phyloP scores from a whole-genome alignment of 129 eudicot genomes.

The Artemisia tridentata region DNA sequence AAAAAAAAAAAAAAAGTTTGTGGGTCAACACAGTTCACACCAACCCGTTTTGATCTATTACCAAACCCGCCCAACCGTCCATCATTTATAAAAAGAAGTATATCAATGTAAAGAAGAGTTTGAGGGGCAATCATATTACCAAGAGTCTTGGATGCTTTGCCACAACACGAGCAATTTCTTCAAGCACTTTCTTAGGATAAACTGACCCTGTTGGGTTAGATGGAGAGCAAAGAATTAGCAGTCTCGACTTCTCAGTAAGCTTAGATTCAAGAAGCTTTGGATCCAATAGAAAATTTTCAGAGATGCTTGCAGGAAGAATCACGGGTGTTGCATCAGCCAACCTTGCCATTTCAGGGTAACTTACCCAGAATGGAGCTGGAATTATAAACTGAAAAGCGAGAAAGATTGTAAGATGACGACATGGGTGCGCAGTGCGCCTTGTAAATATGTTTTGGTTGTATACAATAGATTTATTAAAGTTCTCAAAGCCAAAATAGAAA shows the following conservation, averaged over 20 bases:
- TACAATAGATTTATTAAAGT: too few relatives aligned
- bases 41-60: not conserved
- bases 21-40: not conserved
- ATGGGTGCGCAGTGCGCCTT: not conserved
- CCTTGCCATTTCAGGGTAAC: slow-evolving; percentile 99
- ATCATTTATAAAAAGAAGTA: not conserved
- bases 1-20: not conserved
- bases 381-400: slow-evolving; percentile 58
- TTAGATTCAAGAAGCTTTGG: slow-evolving; percentile 82
- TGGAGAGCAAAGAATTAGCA: slow-evolving; percentile 91
- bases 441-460: too few relatives aligned
- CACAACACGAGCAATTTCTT: slow-evolving; percentile 77
- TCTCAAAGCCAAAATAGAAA: too few relatives aligned
- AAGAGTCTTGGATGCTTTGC: slow-evolving; percentile 93
- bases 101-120: slow-evolving; percentile 9
- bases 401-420: not conserved
- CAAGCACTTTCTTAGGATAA: slow-evolving; percentile 68
- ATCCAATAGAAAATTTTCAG: slow-evolving; percentile 82
- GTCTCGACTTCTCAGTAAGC: slow-evolving; percentile 81
- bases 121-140: slow-evolving; percentile 36
- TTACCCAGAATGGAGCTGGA: slow-evolving; percentile 97
- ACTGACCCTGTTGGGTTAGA: slow-evolving; percentile 96
- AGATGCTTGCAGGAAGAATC: slow-evolving; percentile 73
- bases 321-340: slow-evolving; percentile 93
- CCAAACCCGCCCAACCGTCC: not conserved